A percentile compares a stretch with the other conserved stretches of the same genome.
phyloP scores from a whole-genome alignment of 306 rosid genomes.

The Arachis hypogaea region DNA sequence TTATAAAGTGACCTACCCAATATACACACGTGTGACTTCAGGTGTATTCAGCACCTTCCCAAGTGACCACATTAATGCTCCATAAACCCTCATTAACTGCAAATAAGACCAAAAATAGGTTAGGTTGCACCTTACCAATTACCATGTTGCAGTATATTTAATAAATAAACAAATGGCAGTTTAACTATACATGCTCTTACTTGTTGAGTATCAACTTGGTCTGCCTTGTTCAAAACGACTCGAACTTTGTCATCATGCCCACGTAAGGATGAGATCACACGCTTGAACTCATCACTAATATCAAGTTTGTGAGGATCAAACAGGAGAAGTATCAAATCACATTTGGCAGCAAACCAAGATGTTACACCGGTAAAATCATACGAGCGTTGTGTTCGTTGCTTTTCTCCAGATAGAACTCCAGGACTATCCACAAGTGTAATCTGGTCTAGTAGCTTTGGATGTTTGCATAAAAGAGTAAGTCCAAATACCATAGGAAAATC shows the following conservation, averaged over 20 bases:
- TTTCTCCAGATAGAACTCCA: slow-evolving; percentile 93
- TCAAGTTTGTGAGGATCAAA: slow-evolving; percentile 98
- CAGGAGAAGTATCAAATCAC: slow-evolving; percentile 80
- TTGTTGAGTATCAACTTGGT: slow-evolving; percentile 90
- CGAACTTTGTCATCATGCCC: slow-evolving; percentile 95
- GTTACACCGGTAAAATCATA: slow-evolving; percentile 90
- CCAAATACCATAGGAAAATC: slow-evolving; percentile 27
- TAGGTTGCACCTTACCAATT: background rate
- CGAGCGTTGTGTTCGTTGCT: slow-evolving; percentile 89
- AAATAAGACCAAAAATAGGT: slow-evolving; percentile 31
- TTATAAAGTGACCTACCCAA: slow-evolving; percentile 63
- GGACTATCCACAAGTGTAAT: slow-evolving; percentile 93
- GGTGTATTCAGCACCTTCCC: slow-evolving; percentile 96
- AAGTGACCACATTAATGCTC: slow-evolving; percentile 98
- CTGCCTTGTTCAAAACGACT: slow-evolving; percentile 91
- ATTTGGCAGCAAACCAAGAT: slow-evolving; percentile 95
- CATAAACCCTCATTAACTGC: slow-evolving; percentile 95
- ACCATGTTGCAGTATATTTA: slow-evolving; percentile 10
- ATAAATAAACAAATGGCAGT: slow-evolving; percentile 22
- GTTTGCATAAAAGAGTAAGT: slow-evolving; percentile 10
- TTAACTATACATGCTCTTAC: slow-evolving; percentile 45
- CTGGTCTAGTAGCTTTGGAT: slow-evolving; percentile 73
- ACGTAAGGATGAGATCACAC: slow-evolving; percentile 86
- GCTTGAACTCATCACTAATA: slow-evolving; percentile 91
- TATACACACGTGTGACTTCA: slow-evolving; percentile 89